Evolutionary conservation across 257 asterid species (phyloP).

Genomic region (Forsythia viridissima): DNA sequence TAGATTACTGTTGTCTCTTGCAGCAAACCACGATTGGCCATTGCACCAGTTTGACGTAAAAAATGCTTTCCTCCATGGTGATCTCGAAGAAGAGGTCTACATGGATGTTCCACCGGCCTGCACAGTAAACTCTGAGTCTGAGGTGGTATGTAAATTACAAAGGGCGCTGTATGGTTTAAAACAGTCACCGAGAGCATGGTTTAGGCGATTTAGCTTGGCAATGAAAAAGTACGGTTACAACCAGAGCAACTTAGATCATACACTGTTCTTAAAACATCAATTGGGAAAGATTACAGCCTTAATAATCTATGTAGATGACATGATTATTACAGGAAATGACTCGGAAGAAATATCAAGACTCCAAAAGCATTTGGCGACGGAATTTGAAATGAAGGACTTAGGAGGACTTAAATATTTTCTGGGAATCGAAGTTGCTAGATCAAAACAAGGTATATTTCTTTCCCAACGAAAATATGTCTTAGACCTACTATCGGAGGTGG

Average conservation of each 20-base stretch:
- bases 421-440: neutral
- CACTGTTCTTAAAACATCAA: neutral
- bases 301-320: neutral
- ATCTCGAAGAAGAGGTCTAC: neutral
- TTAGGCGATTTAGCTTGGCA: neutral
- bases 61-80: neutral
- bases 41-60: neutral
- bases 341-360: neutral
- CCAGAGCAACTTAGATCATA: neutral
- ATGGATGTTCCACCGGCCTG: neutral
- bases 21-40: neutral
- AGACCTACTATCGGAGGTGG: neutral
- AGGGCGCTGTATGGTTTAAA: neutral
- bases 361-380: neutral
- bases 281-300: neutral
- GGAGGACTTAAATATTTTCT: neutral
- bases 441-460: neutral
- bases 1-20: neutral
- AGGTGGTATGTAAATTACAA: too few relatives aligned
- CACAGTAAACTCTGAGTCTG: neutral
- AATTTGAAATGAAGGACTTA: slow-evolving; percentile 14
- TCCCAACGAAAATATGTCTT: neutral
- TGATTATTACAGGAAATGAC: slow-evolving; percentile 7
- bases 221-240: neutral
- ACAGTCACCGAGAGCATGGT: neutral